Evolutionary conservation across 805 yeast species (phyloP), one percentile per base, ranked within the genome.

Genomic region (Kuraishia piskuri): DNA sequence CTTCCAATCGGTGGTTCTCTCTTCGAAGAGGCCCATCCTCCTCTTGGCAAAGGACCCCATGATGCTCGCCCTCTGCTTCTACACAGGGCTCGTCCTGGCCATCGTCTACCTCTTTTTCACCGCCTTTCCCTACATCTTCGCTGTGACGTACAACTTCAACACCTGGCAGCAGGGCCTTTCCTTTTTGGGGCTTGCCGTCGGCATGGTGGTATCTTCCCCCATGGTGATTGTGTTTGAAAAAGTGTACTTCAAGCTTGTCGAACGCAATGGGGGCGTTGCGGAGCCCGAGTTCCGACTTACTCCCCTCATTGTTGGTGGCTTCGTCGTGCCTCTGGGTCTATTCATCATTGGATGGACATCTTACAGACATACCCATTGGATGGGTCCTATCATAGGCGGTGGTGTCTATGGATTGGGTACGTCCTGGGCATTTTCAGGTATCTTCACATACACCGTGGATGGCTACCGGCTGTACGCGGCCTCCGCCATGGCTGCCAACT

Each of bases 61-160:
- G 78, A 74, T 82, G 68, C 65, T 70, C 5, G 68, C 76, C 20
- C 63, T 83, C 4, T 78, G 86, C 54, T 64, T 79, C 46, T 82
- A 81, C 61, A 75, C 84, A 1, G 84, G 86, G 1, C 66, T 83
- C 47, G 72, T 77, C 25, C 69, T 84, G 53, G 84, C 86, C 0
- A 73, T 84, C 49, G 73, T 84, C 46, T 85, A 83, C 67, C 67
- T 84, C 72, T 84, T 81, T 59, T 81, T 84, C 67, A 77, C 83
- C 52, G 85, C 86, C 2, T 79, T 80, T 56, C 88, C 88, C 10
- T 80, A 79, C 57, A 80, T 83, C 9, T 82, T 83, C 61, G 63
- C 62, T 20, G 75, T 69, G 53, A 79, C 79, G 26, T 84, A 80
- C 61, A 69, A 71, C 14, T 84, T 79, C 64, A 62, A 66, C 19